Base-by-base conservation (phyloP, 495 filamentous ascomycete species). In the Elasticomyces elasticus region DNA sequence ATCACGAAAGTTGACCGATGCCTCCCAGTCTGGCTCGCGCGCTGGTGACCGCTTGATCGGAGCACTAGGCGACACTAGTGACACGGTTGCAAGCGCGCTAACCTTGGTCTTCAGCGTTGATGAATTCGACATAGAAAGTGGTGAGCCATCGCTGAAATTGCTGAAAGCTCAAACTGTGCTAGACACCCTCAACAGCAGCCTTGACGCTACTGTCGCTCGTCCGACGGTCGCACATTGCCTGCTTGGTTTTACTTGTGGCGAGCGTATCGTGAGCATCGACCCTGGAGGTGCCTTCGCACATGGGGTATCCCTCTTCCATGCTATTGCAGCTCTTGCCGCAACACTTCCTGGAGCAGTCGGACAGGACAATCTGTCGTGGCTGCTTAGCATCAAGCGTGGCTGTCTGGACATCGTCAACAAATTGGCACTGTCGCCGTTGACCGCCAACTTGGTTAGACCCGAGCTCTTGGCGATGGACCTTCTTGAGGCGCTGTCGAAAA, bases 181-280 rank as follows among this genome's bases (percentile, higher is more conserved):
- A 10, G 82, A 84, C 37, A 87, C 96, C 56, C 74, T 99, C 25
- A 84, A 87, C 62, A 79, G 77, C 57, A 89, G 85, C 64, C 69
- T 99, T 9, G 75, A 74, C 37, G 77, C 82, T 17, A 79, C 82
- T 25, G 79, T 83, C 25, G 78, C 83, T 60, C 70, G 76, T 42
- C 89, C 91, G 4, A 91, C 82, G 15, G 79, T 97, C 43, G 90
- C 91, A 2, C 92, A 99, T 67, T 74, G 92, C 40, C 69, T 99
- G 19, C 83, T 99, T 20, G 92, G 92, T 0, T 96, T 99, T 64
- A 73, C 75, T 27, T 90, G 87, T 61, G 76, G 79, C 23, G 74
- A 81, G 20, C 77, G 77, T 46, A 71, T 73, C n/a, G 69, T 96
- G 17, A 78, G 77, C 46, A 69, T 92, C 23, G 69, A 81, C 41